These are phyloP conservation scores for Candida boidinii DNA, from an alignment of 805 yeast species.

Conservation along the genomic window DNA sequence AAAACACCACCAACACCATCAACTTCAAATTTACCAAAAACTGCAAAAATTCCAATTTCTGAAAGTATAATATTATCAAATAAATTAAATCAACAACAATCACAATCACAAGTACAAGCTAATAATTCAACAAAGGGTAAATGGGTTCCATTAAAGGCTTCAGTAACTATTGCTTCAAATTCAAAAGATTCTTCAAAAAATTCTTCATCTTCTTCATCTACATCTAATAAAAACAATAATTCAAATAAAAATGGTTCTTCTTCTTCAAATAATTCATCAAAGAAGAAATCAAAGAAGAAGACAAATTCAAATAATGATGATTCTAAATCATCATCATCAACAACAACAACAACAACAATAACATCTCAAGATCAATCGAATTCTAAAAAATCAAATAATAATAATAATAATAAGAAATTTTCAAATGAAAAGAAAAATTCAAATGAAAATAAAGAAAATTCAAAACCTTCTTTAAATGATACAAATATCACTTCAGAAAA, in stretches of 20 bases:
- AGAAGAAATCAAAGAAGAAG: constrained; percentile 1
- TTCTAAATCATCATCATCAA: constrained; percentile 5
- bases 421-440: no score
- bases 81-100: constrained; percentile 14
- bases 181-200: constrained; percentile 5
- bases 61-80: constrained; percentile 22
- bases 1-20: constrained; percentile 14
- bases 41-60: constrained; percentile 28
- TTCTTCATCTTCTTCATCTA: background rate
- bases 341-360: background rate
- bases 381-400: background rate
- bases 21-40: constrained; percentile 8
- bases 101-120: constrained; percentile 13
- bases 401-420: background rate
- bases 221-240: constrained; percentile 5
- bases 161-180: constrained; percentile 32
- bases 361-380: constrained; percentile 1
- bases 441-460: background rate
- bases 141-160: constrained; percentile 64
- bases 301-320: constrained; percentile 6
- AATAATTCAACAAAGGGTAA: constrained; percentile 64
- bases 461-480: background rate
- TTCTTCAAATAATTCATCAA: no score
- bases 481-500: no score
- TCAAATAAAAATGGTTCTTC: no score